Evolutionary conservation across 257 asterid genomes (phyloP).

Genomic region (Galeopsis tetrahit): DNA sequence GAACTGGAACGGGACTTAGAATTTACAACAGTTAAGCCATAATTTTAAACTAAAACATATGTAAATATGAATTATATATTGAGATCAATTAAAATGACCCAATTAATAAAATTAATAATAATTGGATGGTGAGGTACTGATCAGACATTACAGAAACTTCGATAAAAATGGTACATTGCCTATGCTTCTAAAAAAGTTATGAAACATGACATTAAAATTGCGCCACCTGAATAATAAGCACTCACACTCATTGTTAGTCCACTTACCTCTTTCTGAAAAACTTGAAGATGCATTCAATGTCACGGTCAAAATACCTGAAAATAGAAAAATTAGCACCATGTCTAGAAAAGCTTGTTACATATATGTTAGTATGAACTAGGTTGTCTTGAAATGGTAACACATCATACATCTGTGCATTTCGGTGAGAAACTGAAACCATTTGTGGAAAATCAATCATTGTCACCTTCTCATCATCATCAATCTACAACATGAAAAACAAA

Average conservation of each 20-base stretch:
- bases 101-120: neutral
- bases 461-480: slow-evolving; percentile 91
- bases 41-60: slow-evolving; percentile 13
- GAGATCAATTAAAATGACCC: neutral
- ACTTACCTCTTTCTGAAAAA: slow-evolving; percentile 84
- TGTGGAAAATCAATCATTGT: slow-evolving; percentile 97
- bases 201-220: slow-evolving; percentile 14
- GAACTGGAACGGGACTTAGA: neutral
- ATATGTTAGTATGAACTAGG: neutral
- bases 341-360: slow-evolving; percentile 13
- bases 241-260: slow-evolving; percentile 21
- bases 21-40: neutral
- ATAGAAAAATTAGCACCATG: slow-evolving; percentile 22
- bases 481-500: slow-evolving; percentile 47
- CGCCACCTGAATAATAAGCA: slow-evolving; percentile 11
- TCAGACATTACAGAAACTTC: neutral
- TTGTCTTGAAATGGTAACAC: neutral
- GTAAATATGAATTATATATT: neutral
- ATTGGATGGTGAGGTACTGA: neutral
- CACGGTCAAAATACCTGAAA: slow-evolving; percentile 94
- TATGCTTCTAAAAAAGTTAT: neutral
- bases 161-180: neutral
- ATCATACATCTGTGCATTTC: slow-evolving; percentile 82
- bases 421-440: slow-evolving; percentile 96
- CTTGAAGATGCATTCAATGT: slow-evolving; percentile 84